These are phyloP conservation scores for Tetracladium setigerum DNA, from an alignment of 495 filamentous ascomycete genomes.

Conservation along the genomic window DNA sequence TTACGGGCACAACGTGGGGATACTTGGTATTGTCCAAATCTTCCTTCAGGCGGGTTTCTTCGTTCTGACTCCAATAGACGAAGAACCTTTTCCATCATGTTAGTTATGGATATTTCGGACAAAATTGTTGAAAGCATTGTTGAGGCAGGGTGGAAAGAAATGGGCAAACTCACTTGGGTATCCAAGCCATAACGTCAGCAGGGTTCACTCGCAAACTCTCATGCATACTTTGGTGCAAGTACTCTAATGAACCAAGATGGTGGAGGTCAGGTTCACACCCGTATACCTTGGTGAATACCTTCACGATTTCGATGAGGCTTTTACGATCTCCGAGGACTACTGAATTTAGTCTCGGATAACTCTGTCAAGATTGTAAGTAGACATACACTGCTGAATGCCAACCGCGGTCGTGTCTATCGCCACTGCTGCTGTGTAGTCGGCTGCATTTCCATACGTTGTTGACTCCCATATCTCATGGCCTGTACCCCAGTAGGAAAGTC, in stretches of 20 bases:
- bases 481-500: slow-evolving; percentile 28
- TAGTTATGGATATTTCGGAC: too few relatives aligned
- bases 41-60: slow-evolving; percentile 18
- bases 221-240: slow-evolving; percentile 27
- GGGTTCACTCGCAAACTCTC: slow-evolving; percentile 20
- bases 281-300: slow-evolving; percentile 22
- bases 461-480: slow-evolving; percentile 28
- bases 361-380: slow-evolving; percentile 19
- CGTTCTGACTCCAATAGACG: slow-evolving; percentile 21
- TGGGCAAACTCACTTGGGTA: slow-evolving; percentile 17
- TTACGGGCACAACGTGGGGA: slow-evolving; percentile 25
- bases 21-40: slow-evolving; percentile 27
- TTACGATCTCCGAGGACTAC: slow-evolving; percentile 1
- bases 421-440: slow-evolving; percentile 26
- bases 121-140: slow-evolving; percentile 12
- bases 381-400: slow-evolving; percentile 26
- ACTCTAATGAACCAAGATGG: slow-evolving; percentile 26
- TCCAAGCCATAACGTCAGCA: slow-evolving; percentile 17
- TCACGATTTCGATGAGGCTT: slow-evolving; percentile 21
- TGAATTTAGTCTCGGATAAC: slow-evolving; percentile 8
- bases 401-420: slow-evolving; percentile 22
- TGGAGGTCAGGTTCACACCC: slow-evolving; percentile 25
- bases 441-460: slow-evolving; percentile 28
- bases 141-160: background rate
- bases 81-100: too few relatives aligned